A percentile compares a stretch with the other conserved stretches of the same genome.
phyloP scores from a whole-genome alignment of 805 yeast genomes.

The Pichia cephalocereana region DNA sequence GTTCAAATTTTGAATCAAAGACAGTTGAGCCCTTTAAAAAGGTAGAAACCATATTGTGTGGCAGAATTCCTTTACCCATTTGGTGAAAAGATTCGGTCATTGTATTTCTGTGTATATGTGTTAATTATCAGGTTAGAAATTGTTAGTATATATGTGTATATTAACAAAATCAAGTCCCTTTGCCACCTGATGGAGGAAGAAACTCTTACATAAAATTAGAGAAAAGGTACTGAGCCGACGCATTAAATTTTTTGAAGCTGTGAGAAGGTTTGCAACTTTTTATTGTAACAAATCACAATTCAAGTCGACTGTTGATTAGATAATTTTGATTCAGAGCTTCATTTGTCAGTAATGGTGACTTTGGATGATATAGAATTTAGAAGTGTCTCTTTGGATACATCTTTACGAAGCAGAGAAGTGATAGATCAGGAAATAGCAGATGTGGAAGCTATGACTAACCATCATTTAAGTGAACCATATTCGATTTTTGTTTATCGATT shows the following conservation, averaged over 20 bases:
- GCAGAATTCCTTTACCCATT: constrained; percentile 2
- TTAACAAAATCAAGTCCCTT: not conserved
- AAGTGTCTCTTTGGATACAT: constrained; percentile 13
- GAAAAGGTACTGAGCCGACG: not conserved
- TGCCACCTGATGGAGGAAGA: not conserved
- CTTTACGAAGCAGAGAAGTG: constrained; percentile 5
- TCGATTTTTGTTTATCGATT: constrained; percentile 88
- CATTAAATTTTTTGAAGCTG: not conserved
- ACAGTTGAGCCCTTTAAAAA: constrained; percentile 1
- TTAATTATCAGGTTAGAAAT: too few relatives aligned
- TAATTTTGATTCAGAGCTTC: too few relatives aligned
- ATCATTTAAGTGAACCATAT: constrained; percentile 86
- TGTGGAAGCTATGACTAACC: constrained; percentile 50
- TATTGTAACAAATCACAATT: too few relatives aligned
- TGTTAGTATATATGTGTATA: too few relatives aligned
- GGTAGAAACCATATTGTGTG: constrained; percentile 21
- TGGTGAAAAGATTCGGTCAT: not conserved
- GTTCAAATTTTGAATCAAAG: constrained; percentile 1
- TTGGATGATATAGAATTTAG: constrained; percentile 11
- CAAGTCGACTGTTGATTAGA: too few relatives aligned
- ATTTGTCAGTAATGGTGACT: not conserved
- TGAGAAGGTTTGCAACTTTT: too few relatives aligned
- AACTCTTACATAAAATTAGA: too few relatives aligned
- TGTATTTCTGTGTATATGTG: not conserved
- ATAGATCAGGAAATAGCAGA: constrained; percentile 37